Percentiles rank a stretch among this genome's conserved stretches.
Evolutionary conservation across 352 stramenopile species (phyloP).

Genomic region (Phytophthora quininea): DNA sequence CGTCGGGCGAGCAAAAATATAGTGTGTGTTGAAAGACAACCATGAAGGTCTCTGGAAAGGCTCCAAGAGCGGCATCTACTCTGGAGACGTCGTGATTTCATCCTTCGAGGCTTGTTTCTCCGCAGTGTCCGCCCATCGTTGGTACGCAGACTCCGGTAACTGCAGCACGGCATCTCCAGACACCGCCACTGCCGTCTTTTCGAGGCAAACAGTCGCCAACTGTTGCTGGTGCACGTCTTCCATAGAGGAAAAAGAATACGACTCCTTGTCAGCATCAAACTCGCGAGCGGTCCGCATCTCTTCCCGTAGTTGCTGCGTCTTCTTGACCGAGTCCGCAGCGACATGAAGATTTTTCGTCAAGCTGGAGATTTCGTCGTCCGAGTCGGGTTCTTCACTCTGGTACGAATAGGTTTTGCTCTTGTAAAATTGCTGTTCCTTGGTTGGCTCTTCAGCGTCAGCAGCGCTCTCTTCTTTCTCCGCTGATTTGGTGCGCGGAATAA

Average conservation of each 20-base stretch:
- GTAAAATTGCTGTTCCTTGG: conserved; percentile 50
- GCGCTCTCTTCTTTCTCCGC: conserved; percentile 31
- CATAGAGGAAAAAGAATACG: conserved; percentile 72
- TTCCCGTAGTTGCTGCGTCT: conserved; percentile 66
- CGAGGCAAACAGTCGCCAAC: conserved; percentile 67
- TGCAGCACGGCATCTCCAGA: conserved; percentile 77
- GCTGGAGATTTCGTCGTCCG: conserved; percentile 57
- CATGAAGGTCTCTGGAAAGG: not conserved
- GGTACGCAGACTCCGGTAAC: conserved; percentile 70
- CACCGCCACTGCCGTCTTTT: conserved; percentile 71
- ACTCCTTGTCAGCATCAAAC: conserved; percentile 27
- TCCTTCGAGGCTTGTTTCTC: conserved; percentile 20
- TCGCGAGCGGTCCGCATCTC: conserved; percentile 33
- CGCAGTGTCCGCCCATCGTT: conserved; percentile 54
- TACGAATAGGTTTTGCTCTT: conserved; percentile 58
- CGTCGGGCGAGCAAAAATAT: not conserved
- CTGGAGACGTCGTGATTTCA: not conserved
- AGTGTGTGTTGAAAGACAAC: too few species aligned
- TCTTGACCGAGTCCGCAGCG: conserved; percentile 52
- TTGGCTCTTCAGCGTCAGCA: conserved; percentile 14
- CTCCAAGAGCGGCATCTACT: not conserved
- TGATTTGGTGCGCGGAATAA: conserved; percentile 30
- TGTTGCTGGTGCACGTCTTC: conserved; percentile 66
- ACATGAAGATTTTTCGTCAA: conserved; percentile 74
- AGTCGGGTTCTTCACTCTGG: conserved; percentile 33